A percentile compares a stretch with the other conserved stretches of the same genome.
These are phyloP conservation scores for Asterochloris erici DNA, from an alignment of 139 green algal species.

Conservation along the genomic window DNA sequence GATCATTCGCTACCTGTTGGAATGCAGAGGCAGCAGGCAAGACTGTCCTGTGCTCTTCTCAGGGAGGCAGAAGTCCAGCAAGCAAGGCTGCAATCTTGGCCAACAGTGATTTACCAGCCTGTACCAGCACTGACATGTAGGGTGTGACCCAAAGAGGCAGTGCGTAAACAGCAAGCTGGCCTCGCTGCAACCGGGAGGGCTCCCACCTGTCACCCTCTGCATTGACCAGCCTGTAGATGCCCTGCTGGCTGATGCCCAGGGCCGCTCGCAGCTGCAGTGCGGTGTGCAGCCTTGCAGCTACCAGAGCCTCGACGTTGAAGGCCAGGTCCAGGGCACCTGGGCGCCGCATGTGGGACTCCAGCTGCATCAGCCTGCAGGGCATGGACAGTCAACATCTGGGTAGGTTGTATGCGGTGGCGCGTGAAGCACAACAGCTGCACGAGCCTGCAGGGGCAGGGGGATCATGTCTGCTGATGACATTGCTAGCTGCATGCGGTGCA, in stretches of 20 bases:
- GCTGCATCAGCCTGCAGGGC: constrained; percentile 43
- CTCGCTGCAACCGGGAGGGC: too few relatives aligned
- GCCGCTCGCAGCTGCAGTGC: constrained; percentile 41
- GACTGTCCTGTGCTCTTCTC: too few relatives aligned
- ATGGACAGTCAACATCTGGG: not conserved
- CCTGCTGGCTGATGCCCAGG: constrained; percentile 37
- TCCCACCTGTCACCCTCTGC: constrained; percentile 68
- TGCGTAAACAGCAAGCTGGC: too few relatives aligned
- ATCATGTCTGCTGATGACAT: not conserved
- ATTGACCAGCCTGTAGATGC: constrained; percentile 72
- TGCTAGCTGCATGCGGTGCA: too few relatives aligned
- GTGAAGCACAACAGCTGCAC: not conserved
- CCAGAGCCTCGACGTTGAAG: constrained; percentile 40
- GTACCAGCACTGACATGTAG: too few relatives aligned
- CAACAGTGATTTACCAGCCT: too few relatives aligned
- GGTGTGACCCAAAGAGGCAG: too few relatives aligned
- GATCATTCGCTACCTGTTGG: too few relatives aligned
- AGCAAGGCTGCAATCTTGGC: too few relatives aligned
- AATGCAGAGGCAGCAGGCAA: too few relatives aligned
- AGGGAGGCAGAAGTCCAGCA: too few relatives aligned
- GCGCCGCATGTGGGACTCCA: constrained; percentile 1
- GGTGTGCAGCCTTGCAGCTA: constrained; percentile 27
- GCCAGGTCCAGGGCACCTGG: constrained; percentile 10
- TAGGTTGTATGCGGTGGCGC: not conserved
- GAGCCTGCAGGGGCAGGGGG: not conserved